phyloP scores from a whole-genome alignment of 148 eudicot species.

The Chenopodium formosanum region DNA sequence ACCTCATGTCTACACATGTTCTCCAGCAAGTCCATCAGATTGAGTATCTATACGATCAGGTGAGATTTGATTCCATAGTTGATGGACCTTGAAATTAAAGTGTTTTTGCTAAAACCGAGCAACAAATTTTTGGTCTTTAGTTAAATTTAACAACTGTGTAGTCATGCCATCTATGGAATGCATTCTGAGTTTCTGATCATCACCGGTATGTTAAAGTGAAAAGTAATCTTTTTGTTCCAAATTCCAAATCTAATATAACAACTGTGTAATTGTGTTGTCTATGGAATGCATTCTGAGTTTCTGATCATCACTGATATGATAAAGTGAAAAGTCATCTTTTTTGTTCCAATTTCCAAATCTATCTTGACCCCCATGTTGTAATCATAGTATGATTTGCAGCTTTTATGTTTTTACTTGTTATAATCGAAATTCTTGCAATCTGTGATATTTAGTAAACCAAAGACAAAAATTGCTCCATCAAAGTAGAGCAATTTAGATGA shows the following conservation, averaged over 20 bases:
- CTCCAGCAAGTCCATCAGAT: constrained; percentile 91
- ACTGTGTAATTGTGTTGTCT: no score
- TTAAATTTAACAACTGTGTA: neutral
- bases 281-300: no score
- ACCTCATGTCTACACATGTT: constrained; percentile 95
- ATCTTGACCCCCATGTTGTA: neutral
- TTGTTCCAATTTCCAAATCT: neutral
- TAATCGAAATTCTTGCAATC: neutral
- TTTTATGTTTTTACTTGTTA: neutral
- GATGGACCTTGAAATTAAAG: neutral
- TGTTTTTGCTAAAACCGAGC: neutral
- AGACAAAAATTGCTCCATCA: no score
- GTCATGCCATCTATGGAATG: no score
- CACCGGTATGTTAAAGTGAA: no score
- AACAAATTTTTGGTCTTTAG: neutral
- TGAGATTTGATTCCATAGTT: constrained; percentile 22
- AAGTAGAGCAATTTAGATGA: neutral
- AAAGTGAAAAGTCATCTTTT: no score
- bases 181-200: no score
- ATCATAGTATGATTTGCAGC: neutral
- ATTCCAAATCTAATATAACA: neutral
- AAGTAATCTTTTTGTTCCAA: no score
- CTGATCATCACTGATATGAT: no score
- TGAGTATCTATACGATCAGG: constrained; percentile 90
- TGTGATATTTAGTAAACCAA: no score